Evolutionary conservation across 768 basidiomycete species (phyloP), one percentile per base, ranked within the genome.

Genomic region (Mycena amicta): DNA sequence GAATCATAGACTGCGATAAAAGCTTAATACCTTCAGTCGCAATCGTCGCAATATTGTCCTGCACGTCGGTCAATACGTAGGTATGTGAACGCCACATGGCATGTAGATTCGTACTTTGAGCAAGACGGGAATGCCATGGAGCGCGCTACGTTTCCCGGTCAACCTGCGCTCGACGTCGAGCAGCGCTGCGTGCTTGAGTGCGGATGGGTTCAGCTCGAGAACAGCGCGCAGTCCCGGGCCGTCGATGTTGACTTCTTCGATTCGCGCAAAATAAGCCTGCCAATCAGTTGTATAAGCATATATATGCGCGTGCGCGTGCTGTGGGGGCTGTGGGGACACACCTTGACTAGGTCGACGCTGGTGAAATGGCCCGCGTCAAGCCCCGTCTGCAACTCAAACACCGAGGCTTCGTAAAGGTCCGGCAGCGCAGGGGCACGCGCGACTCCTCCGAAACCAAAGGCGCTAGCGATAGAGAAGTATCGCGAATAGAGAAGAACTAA

Each of bases 241-340:
- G 50, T 83, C 73, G 26, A 84, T 63, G 63, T 89, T 88, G n/a
- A 89, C 87, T 65, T 89, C 83, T 3, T 87, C 83, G 25, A 88
- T 88, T 2, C 88, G 78, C 5, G 82, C 80, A 61, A 88, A 75
- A 67, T 89, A 89, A 2, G 85, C 84, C 87, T 88, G n/a, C n/a
- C n/a, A n/a, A 8, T 37, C 18, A 8, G 33, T 37, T 37, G 8
- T 18, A 18, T 37, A 8, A 37, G 33, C 8, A 37, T 18, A 37
- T 18, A 37, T 8, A 37, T 8, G 33, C n/a, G n/a, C n/a, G n/a
- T n/a, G n/a, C n/a, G n/a, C n/a, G n/a, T n/a, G n/a, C n/a, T n/a
- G 18, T 8, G 33, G 18, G 33, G 18, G 18, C 33, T 8, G 8
- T 8, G 33, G 18, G 33, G 33, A 50, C 69, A 30, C 53, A 84